These are phyloP conservation scores for Inga laurina DNA, from an alignment of 306 rosid genomes.

Conservation along the genomic window DNA sequence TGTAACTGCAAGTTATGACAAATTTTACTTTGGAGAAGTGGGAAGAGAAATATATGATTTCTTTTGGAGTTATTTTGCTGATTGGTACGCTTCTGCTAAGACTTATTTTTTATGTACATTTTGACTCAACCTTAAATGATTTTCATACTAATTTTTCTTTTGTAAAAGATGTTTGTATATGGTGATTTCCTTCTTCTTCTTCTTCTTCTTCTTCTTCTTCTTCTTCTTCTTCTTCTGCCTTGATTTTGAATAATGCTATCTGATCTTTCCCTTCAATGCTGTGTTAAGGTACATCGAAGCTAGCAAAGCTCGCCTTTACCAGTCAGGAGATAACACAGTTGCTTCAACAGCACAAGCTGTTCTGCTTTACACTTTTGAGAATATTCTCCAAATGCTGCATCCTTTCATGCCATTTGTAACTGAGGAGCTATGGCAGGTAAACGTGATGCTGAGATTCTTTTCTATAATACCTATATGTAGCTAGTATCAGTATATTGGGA, in stretches of 20 bases:
- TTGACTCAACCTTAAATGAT: neutral
- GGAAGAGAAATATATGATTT: slow-evolving; percentile 89
- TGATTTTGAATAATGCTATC: slow-evolving; percentile 19
- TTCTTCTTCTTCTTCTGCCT: slow-evolving; percentile 6
- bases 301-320: slow-evolving; percentile 81
- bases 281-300: slow-evolving; percentile 88
- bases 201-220: neutral
- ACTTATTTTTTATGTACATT: neutral
- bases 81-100: slow-evolving; percentile 58
- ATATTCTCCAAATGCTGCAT: slow-evolving; percentile 80
- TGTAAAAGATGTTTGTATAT: neutral
- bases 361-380: slow-evolving; percentile 78
- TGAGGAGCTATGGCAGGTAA: slow-evolving; percentile 98
- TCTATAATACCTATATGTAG: neutral
- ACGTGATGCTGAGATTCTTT: neutral
- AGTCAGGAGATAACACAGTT: slow-evolving; percentile 55
- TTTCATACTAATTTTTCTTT: neutral
- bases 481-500: neutral
- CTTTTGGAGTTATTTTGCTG: slow-evolving; percentile 98
- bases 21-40: slow-evolving; percentile 89
- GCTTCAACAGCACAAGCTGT: slow-evolving; percentile 78
- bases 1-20: slow-evolving; percentile 80
- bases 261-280: slow-evolving; percentile 2
- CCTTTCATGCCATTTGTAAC: slow-evolving; percentile 99
- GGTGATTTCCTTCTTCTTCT: slow-evolving; percentile 4